Conservation (phyloP, 2,329 filamentous ascomycete species). For the Colletotrichum liaoningense region DNA sequence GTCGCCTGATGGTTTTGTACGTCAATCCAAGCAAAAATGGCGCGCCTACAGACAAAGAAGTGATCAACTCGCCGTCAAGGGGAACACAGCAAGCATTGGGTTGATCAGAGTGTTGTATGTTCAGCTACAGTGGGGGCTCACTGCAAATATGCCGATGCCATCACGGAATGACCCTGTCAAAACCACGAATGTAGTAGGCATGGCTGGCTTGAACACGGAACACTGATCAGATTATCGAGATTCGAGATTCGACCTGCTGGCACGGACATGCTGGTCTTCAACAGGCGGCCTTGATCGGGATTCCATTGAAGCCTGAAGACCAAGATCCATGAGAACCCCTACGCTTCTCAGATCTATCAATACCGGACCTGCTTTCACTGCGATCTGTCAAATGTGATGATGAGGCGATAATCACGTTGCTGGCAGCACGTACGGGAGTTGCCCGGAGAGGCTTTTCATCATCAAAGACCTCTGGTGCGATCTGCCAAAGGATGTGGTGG, state of each 20-base stretch:
- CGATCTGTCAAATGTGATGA: not conserved
- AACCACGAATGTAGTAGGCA: not conserved
- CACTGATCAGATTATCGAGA: not conserved
- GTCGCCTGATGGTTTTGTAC: not conserved
- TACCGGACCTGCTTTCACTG: not conserved
- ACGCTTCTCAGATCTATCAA: not conserved
- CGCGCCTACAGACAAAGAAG: not conserved
- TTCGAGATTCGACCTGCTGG: not conserved
- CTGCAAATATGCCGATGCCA: not conserved
- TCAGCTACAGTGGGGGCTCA: not conserved
- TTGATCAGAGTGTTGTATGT: not conserved
- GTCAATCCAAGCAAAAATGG: not conserved
- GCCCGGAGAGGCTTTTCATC: not conserved
- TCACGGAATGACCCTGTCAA: not conserved
- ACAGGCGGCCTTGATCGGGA: not conserved
- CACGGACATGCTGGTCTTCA: not conserved
- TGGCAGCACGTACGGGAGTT: not conserved
- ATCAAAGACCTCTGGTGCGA: not conserved
- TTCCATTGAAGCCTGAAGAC: not conserved
- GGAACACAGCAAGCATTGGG: not conserved
- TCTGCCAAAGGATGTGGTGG: not conserved
- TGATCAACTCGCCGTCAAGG: not conserved
- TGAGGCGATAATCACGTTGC: not conserved
- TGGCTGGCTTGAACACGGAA: not conserved
- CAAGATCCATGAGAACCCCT: not conserved